phyloP scores from a whole-genome alignment of 2,329 filamentous ascomycete species.

The Monosporascus sp. region DNA sequence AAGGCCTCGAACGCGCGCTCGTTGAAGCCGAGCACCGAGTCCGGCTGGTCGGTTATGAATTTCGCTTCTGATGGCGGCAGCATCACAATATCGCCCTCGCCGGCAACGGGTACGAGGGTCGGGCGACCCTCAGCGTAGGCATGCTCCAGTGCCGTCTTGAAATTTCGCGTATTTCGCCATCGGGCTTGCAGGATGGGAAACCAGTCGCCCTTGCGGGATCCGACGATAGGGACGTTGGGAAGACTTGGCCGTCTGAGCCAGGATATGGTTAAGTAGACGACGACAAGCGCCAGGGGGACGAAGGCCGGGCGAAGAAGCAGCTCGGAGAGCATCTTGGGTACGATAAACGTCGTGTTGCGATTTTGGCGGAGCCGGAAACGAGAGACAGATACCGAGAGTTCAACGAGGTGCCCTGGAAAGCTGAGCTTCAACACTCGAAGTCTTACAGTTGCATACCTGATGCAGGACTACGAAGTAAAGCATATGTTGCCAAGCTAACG shows the following conservation, averaged over 20 bases:
- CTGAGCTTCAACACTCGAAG: no score
- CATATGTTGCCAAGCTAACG: no score
- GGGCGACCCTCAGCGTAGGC: conserved; percentile 1
- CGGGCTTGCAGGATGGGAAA: conserved; percentile 6
- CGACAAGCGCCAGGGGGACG: not conserved
- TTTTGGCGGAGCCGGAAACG: no score
- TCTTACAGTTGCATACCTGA: no score
- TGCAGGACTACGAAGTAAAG: no score
- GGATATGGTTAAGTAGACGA: not conserved
- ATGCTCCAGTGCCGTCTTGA: conserved; percentile 1
- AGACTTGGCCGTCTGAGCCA: not conserved
- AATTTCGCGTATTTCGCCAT: conserved; percentile 9
- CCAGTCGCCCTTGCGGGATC: conserved; percentile 6
- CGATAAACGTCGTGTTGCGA: no score
- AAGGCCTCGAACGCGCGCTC: conserved; percentile 3
- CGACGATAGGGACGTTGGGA: conserved; percentile 6
- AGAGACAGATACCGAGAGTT: no score
- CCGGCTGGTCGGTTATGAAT: conserved; percentile 6
- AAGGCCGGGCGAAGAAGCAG: not conserved
- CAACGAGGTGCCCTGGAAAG: no score
- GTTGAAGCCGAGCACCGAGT: conserved; percentile 3
- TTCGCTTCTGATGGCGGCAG: conserved; percentile 4
- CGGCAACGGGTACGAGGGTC: conserved; percentile 5
- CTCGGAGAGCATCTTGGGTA: not conserved
- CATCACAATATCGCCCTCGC: not conserved